phyloP scores from a whole-genome alignment of 345 rosid genomes.

The Dimocarpus longan region DNA sequence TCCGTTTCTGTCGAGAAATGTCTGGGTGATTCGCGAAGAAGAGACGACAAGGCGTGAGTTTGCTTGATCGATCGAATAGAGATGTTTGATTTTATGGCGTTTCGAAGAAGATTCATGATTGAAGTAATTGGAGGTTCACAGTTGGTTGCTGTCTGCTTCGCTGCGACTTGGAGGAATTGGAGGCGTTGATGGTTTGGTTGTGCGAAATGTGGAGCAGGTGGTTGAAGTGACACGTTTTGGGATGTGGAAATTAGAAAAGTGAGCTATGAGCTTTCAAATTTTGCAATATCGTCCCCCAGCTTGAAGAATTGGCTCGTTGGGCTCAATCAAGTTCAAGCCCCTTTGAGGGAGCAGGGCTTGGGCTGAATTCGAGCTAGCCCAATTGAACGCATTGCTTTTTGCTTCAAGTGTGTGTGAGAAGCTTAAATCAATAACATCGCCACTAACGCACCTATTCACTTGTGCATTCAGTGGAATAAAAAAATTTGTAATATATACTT shows the following conservation, averaged over 20 bases:
- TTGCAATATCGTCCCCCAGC: neutral
- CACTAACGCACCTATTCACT: too few relatives aligned
- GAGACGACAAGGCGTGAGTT: constrained; percentile 20
- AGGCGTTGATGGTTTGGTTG: neutral
- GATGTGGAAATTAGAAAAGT: neutral
- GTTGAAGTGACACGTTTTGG: neutral
- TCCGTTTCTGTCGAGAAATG: constrained; percentile 56
- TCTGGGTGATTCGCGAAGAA: constrained; percentile 38
- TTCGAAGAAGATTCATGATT: constrained; percentile 47
- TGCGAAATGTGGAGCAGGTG: neutral
- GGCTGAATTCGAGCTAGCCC: neutral
- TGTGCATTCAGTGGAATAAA: too few relatives aligned
- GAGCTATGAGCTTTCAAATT: neutral
- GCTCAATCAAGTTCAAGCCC: neutral
- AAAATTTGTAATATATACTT: too few relatives aligned
- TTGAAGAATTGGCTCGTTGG: neutral
- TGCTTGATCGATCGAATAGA: constrained; percentile 25
- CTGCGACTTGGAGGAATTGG: neutral
- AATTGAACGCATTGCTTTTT: neutral
- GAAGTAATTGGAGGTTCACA: neutral
- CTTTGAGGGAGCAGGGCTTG: neutral
- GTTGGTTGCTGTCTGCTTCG: neutral
- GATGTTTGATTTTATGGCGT: constrained; percentile 33
- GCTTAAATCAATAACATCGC: too few relatives aligned
- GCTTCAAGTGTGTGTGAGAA: neutral